Evolutionary conservation across 441 rosid genomes (phyloP).

Genomic region (Euphorbia schlechtendalii): DNA sequence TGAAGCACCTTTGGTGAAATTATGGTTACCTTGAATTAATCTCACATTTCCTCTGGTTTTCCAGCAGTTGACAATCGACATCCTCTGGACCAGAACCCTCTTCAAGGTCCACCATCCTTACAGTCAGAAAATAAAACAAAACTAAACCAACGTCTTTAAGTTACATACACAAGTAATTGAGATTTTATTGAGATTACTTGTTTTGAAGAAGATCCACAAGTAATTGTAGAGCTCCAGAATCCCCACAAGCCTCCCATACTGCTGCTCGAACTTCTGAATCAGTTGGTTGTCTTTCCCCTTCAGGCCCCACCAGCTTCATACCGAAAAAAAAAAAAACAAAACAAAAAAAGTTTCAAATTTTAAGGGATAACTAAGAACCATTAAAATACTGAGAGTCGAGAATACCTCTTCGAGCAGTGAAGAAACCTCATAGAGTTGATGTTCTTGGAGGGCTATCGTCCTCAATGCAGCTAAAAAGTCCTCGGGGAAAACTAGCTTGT

Average conservation of each 20-base stretch:
- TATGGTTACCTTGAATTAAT: slow-evolving; percentile 17
- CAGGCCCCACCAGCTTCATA: slow-evolving; percentile 60
- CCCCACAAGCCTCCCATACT: slow-evolving; percentile 90
- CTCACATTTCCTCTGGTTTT: slow-evolving; percentile 25
- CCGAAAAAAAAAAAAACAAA: neutral
- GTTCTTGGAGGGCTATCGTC: slow-evolving; percentile 74
- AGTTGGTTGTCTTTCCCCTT: slow-evolving; percentile 58
- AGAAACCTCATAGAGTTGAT: slow-evolving; percentile 59
- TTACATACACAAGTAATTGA: neutral
- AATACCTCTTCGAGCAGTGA: slow-evolving; percentile 78
- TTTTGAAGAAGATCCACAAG: slow-evolving; percentile 81
- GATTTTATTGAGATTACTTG: slow-evolving; percentile 35
- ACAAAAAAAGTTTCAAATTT: slow-evolving; percentile 14
- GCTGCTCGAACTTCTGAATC: slow-evolving; percentile 79
- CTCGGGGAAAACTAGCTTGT: slow-evolving; percentile 77
- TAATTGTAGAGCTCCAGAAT: slow-evolving; percentile 87
- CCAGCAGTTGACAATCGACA: slow-evolving; percentile 43
- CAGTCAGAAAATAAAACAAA: slow-evolving; percentile 13
- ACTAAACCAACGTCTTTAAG: neutral
- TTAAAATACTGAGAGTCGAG: neutral
- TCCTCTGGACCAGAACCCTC: slow-evolving; percentile 67
- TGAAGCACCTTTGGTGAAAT: neutral
- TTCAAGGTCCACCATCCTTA: slow-evolving; percentile 77
- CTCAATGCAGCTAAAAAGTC: slow-evolving; percentile 69
- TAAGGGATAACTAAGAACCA: neutral